Evolutionary conservation across 176 grass and related monocot species (phyloP).

Genomic region (Oryza officinalis): DNA sequence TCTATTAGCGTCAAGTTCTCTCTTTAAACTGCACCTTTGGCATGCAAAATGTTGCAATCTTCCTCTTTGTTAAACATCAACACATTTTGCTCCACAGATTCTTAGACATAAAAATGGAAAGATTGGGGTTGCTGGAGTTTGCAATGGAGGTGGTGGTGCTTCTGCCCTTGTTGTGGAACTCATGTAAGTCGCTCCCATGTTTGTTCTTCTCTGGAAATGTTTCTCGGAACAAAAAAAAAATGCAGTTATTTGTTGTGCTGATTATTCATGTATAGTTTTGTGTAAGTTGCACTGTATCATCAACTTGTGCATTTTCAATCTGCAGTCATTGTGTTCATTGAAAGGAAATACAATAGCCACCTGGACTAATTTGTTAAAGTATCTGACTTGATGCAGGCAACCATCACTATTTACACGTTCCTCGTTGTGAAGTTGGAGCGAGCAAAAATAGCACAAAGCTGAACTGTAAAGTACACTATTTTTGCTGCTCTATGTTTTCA

Average conservation of each 20-base stretch:
- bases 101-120: conserved; percentile 77
- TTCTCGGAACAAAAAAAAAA: background rate
- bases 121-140: conserved; percentile 86
- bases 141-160: conserved; percentile 92
- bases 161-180: conserved; percentile 82
- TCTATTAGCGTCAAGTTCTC: background rate
- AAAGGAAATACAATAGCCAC: background rate
- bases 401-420: conserved; percentile 25
- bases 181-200: conserved; percentile 51
- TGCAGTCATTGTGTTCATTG: background rate
- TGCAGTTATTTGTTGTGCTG: background rate
- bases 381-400: conserved; percentile 46
- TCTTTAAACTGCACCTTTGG: background rate
- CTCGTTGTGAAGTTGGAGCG: conserved; percentile 34
- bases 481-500: background rate
- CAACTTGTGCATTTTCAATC: background rate
- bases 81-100: conserved; percentile 41
- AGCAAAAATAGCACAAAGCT: conserved; percentile 4
- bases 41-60: background rate
- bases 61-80: conserved; percentile 12
- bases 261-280: background rate
- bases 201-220: background rate
- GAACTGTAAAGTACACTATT: conserved; percentile 18
- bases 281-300: background rate
- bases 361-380: background rate